Evolutionary conservation across 345 rosid genomes (phyloP).

Genomic region (Eucalyptus sp.): DNA sequence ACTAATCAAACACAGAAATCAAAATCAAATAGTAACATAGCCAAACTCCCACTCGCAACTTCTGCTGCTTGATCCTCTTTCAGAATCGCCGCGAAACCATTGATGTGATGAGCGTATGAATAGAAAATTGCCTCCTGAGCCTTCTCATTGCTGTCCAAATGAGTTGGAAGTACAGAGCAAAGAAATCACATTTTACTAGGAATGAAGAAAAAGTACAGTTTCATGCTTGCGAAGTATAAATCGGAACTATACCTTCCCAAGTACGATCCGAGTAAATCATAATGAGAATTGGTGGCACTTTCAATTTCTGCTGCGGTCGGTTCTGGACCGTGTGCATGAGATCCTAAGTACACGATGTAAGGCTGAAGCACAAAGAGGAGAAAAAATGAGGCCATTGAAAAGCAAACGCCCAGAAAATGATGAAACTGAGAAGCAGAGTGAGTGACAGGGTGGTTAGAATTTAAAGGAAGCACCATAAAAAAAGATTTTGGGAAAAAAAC

Average conservation of each 20-base stretch:
- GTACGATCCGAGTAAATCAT: conserved; percentile 10
- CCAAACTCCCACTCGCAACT: conserved; percentile 10
- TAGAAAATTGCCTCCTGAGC: conserved; percentile 33
- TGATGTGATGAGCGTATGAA: conserved; percentile 30
- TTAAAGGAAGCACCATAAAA: neutral
- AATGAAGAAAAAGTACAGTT: neutral
- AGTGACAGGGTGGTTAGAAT: neutral
- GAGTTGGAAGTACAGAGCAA: neutral
- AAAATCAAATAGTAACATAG: neutral
- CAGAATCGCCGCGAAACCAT: conserved; percentile 46
- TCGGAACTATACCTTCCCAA: conserved; percentile 9
- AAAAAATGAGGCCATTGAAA: neutral
- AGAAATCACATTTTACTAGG: neutral
- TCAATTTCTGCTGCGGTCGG: neutral
- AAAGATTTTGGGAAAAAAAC: neutral
- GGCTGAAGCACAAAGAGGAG: neutral
- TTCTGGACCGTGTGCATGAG: conserved; percentile 5
- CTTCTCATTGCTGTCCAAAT: conserved; percentile 12
- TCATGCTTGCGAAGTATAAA: neutral
- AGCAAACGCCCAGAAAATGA: neutral
- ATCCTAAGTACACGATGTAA: conserved; percentile 22
- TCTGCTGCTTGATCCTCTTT: conserved; percentile 21
- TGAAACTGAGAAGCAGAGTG: neutral
- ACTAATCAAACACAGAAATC: neutral
- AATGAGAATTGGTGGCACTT: conserved; percentile 6